phyloP scores from a whole-genome alignment of 176 grass and related monocot species.

The Juncus inflexus region DNA sequence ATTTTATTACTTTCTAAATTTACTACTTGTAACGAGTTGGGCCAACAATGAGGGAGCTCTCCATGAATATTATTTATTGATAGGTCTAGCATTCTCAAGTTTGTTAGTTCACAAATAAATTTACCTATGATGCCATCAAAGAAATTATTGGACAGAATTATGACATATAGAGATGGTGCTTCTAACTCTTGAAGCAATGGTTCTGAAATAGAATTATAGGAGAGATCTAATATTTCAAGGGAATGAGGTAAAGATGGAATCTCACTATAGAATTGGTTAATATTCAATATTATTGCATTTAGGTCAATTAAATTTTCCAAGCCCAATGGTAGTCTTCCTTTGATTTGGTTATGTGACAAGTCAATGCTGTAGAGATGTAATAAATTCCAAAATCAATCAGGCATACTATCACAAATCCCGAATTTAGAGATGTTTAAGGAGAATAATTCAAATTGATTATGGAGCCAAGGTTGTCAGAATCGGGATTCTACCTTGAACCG shows the following conservation, averaged over 20 bases:
- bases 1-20: slow-evolving; percentile 12
- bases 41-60: slow-evolving; percentile 9
- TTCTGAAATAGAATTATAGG: background rate
- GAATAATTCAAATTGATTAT: background rate
- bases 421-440: background rate
- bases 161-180: background rate
- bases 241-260: slow-evolving; percentile 12
- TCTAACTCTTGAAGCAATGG: background rate
- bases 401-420: too few species aligned
- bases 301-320: too few species aligned
- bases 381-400: too few species aligned
- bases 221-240: background rate
- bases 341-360: too few species aligned
- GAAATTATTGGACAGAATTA: background rate
- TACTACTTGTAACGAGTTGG: background rate
- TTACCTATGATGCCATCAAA: background rate
- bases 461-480: too few species aligned
- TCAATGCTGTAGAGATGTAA: too few species aligned
- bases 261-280: background rate
- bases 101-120: slow-evolving; percentile 10
- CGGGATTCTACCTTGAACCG: too few species aligned
- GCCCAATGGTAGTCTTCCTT: too few species aligned
- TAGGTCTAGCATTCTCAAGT: slow-evolving; percentile 13
- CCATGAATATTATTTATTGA: slow-evolving; percentile 15
- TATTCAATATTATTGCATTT: too few species aligned